Evolutionary conservation across 108 stramenopile species (phyloP).

Genomic region (Phaeodactylum tricornutum): DNA sequence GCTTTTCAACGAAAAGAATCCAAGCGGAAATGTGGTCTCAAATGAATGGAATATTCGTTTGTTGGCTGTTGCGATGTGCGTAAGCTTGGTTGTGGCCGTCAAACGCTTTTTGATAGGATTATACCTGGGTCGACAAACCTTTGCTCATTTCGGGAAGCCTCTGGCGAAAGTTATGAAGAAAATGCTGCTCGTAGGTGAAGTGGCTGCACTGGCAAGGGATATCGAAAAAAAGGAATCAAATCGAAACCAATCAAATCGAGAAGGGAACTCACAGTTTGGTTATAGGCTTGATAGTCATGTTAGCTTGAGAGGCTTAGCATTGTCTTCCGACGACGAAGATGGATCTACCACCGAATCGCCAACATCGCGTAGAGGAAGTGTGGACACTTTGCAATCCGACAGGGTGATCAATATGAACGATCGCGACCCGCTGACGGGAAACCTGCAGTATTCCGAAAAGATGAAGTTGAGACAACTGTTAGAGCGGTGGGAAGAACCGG

Average conservation of each 20-base stretch:
- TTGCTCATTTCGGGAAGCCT: slow-evolving; percentile 18
- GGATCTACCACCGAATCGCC: no score
- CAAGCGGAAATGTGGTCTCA: slow-evolving; percentile 14
- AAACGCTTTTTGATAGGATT: slow-evolving; percentile 55
- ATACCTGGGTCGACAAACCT: slow-evolving; percentile 43
- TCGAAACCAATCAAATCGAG: no score
- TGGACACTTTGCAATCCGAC: no score
- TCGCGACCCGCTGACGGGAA: no score
- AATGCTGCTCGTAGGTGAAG: slow-evolving; percentile 42
- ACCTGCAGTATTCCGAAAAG: slow-evolving; percentile 2
- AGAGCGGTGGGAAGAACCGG: slow-evolving; percentile 27
- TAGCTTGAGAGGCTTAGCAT: no score
- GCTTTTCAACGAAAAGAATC: slow-evolving; percentile 41
- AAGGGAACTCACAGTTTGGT: no score
- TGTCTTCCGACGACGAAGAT: no score
- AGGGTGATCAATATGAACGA: no score
- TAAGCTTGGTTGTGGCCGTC: slow-evolving; percentile 36
- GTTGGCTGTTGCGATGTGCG: slow-evolving; percentile 24
- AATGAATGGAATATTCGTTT: slow-evolving; percentile 11
- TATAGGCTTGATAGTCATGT: no score
- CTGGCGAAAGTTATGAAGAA: slow-evolving; percentile 48
- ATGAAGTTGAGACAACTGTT: slow-evolving; percentile 8
- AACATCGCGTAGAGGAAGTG: background rate
- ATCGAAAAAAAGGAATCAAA: no score
- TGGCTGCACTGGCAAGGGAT: no score